Base-by-base conservation (phyloP, 768 basidiomycete species). In the Kwoniella sp. region DNA sequence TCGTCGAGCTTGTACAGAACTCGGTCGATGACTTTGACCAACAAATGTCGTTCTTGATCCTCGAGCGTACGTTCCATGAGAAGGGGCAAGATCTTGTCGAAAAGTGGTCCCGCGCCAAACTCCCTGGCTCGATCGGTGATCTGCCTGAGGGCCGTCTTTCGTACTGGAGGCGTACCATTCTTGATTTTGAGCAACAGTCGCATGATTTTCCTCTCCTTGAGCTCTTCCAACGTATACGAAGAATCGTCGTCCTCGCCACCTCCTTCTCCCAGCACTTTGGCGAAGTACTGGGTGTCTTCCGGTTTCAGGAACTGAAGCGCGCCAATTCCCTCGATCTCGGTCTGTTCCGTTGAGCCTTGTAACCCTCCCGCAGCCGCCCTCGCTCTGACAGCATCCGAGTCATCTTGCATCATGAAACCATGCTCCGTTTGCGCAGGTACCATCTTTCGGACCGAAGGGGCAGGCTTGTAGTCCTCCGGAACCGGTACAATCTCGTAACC, bases 141-240 rank as follows among this genome's bases (percentile, higher is more conserved):
- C 79, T 98, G 95, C 57, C 95, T 87, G 38, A 98, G 87, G 13
- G 96, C 96, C 1, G 95, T 93, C 82, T 99, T 99, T 63, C 96
- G 89, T 65, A 97, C 93, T 12, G 96, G 95, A 28, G 96, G 96
- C 2, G 95, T 98, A 55, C 96, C 96, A 78, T 98, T 99, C 85
- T 99, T 98, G 83, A 99, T 98, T 83, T 98, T 98, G 73, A 99
- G 86, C 58, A 99, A 84, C 25, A 99, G 83, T 26, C 96, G 89
- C 94, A 98, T 97, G 74, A 98, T 98, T 82, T 98, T 99, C 77
- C 95, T 88, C 83, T 98, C 96, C 83, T 99, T 99, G 88, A 98
- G 90, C 83, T 99, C 96, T 55, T 98, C 96, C 8, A 98, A 90
- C 0, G 90, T 87, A 53, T 97, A 84, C 78, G 90, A 88, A 1